Evolutionary conservation across 768 basidiomycete genomes (phyloP).

Genomic region (Auriculariales sp.): DNA sequence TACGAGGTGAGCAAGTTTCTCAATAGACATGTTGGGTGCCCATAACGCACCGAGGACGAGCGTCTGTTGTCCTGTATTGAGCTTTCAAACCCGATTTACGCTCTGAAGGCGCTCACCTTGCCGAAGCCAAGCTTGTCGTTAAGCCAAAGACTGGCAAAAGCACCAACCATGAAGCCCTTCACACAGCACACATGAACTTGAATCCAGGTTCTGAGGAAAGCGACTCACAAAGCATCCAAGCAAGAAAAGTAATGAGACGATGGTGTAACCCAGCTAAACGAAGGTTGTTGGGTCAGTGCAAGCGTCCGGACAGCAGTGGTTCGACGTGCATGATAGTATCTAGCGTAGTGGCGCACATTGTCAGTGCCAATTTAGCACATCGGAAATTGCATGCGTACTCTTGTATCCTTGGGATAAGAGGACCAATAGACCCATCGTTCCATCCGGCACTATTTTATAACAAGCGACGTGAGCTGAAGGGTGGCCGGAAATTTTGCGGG

Average conservation of each 20-base stretch:
- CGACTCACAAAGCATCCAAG: conserved; percentile 1
- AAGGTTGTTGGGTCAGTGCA: no score
- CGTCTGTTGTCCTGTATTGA: not conserved
- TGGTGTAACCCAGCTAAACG: conserved; percentile 3
- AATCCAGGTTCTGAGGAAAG: not conserved
- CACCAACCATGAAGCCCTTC: conserved; percentile 42
- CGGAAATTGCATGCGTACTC: no score
- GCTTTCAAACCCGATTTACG: not conserved
- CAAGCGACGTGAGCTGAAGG: not conserved
- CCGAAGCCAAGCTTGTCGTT: conserved; percentile 28
- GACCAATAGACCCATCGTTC: conserved; percentile 4
- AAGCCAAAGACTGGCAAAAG: conserved; percentile 38
- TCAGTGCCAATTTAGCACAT: no score
- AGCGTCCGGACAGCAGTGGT: no score
- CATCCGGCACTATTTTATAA: not conserved
- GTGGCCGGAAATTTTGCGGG: not conserved
- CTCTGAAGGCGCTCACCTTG: not conserved
- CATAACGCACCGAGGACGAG: not conserved
- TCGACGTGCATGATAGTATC: not conserved
- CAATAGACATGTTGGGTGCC: not conserved
- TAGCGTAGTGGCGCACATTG: not conserved
- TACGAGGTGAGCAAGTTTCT: not conserved
- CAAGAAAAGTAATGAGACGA: conserved; percentile 2
- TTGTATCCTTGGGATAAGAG: conserved; percentile 5
- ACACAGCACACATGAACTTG: not conserved